Evolutionary conservation across 768 basidiomycete genomes (phyloP), one percentile per base, ranked within the genome.

Genomic region (Coprinopsis cinerea): DNA sequence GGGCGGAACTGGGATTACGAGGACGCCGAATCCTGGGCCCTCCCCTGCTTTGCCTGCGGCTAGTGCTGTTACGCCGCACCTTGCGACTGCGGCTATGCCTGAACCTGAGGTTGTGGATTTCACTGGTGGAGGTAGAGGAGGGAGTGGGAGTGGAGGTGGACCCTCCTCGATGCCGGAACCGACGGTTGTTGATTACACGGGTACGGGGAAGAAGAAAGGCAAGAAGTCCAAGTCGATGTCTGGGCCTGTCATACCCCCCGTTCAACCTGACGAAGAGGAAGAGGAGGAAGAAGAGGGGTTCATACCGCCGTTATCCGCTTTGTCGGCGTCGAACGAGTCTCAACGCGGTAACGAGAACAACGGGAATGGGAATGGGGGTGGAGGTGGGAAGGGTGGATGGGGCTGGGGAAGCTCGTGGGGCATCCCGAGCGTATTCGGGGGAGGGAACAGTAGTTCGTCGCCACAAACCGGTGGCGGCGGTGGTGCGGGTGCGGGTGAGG

Each of bases 61-160:
- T 23, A 17, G 25, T 18, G 42, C 20, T 18, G 26, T 9, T 27
- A 20, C 49, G 23, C 49, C 49, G 1, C 5, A 24, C n/a, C 35
- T 28, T 20, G 17, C 17, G 3, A 37, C 3, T 18, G 3, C n/a
- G 22, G 25, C 22, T 27, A 52, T 52, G 51, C 51, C 51, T 22
- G 30, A 52, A 25, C 44, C 51, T 5, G 47, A 23, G 4, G 37
- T 52, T 23, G 27, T 47, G 17, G 39, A 52, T 26, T 52, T 40
- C 25, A 52, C 45, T 0, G 51, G 51, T 15, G 44, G 44, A 4
- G 28, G 7, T 17, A n/a, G 44, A 6, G 13, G 28, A 13, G 18
- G 39, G 17, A 17, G 15, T 22, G 23, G n/a, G 23, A 14, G 9
- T 25, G 36, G 15, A 24, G 22, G 43, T 22, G n/a, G 30, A 14